Conservation (phyloP, 805 yeast species). For the Kodamaea laetipori region DNA sequence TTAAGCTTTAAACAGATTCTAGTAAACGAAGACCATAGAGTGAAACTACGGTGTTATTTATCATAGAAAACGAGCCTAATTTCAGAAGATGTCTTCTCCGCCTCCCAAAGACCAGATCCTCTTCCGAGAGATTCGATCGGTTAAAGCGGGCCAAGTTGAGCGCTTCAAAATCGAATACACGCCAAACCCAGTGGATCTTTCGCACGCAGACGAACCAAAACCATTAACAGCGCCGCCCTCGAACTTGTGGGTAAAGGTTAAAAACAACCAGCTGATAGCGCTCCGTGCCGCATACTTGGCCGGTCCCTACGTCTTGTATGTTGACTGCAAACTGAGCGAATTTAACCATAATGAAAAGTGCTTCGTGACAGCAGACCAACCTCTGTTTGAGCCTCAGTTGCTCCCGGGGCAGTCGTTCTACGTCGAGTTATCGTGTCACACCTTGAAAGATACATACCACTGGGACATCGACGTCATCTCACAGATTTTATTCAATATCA, state of each 20-base stretch:
- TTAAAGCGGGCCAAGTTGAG: conserved; percentile 62
- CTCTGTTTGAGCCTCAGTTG: conserved; percentile 69
- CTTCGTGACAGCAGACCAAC: conserved; percentile 77
- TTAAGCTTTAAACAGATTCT: too few relatives aligned
- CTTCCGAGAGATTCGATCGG: conserved; percentile 43
- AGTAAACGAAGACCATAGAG: neutral
- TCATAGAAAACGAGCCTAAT: neutral
- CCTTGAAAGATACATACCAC: conserved; percentile 54
- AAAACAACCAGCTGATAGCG: conserved; percentile 70
- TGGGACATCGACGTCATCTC: conserved; percentile 84
- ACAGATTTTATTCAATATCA: conserved; percentile 72
- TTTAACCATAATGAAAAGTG: conserved; percentile 55
- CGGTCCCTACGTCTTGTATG: conserved; percentile 87
- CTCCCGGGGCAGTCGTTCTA: conserved; percentile 65
- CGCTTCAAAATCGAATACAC: conserved; percentile 55
- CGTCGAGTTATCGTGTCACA: conserved; percentile 66
- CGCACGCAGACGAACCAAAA: neutral
- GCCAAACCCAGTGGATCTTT: conserved; percentile 29
- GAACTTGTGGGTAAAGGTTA: conserved; percentile 56
- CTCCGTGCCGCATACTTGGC: conserved; percentile 81
- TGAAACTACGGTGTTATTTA: neutral
- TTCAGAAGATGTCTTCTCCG: neutral
- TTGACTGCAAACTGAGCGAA: conserved; percentile 71
- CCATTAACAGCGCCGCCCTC: conserved; percentile 14
- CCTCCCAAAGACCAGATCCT: conserved; percentile 16